phyloP scores from a whole-genome alignment of 192 early-diverging fungal genomes.

The Rhizophagus prolifer region DNA sequence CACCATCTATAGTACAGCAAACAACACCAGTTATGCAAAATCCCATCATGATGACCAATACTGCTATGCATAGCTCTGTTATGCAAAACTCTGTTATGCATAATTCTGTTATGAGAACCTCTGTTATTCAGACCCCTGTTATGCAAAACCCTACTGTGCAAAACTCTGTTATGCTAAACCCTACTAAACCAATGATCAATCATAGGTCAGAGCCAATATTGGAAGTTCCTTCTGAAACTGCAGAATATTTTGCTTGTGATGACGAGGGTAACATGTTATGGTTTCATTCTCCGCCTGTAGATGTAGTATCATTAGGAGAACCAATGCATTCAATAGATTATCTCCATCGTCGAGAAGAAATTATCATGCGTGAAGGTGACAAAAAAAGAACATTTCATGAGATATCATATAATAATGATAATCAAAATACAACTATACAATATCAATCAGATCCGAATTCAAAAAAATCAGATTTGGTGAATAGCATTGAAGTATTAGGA shows the following conservation, averaged over 20 bases:
- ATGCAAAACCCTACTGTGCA: too few species aligned
- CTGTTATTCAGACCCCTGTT: too few species aligned
- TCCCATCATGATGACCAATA: background rate
- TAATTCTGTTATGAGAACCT: too few species aligned
- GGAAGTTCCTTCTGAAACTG: background rate
- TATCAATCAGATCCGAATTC: background rate
- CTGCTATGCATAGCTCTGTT: too few species aligned
- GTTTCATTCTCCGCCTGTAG: constrained; percentile 44
- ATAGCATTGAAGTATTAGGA: background rate
- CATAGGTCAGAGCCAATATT: background rate
- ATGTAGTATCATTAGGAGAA: constrained; percentile 37
- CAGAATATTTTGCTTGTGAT: constrained; percentile 37
- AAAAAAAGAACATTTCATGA: background rate
- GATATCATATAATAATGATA: background rate
- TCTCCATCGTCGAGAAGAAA: background rate
- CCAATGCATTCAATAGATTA: constrained; percentile 45
- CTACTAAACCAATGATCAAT: background rate
- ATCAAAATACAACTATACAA: background rate
- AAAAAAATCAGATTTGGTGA: background rate
- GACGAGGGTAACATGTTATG: constrained; percentile 40
- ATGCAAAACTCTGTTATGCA: too few species aligned
- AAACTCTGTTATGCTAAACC: too few species aligned
- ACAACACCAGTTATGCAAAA: background rate
- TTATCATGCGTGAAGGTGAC: background rate
- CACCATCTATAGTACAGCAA: background rate